Conservation (phyloP, 208 protist species). For the Zelonia costaricensis region DNA sequence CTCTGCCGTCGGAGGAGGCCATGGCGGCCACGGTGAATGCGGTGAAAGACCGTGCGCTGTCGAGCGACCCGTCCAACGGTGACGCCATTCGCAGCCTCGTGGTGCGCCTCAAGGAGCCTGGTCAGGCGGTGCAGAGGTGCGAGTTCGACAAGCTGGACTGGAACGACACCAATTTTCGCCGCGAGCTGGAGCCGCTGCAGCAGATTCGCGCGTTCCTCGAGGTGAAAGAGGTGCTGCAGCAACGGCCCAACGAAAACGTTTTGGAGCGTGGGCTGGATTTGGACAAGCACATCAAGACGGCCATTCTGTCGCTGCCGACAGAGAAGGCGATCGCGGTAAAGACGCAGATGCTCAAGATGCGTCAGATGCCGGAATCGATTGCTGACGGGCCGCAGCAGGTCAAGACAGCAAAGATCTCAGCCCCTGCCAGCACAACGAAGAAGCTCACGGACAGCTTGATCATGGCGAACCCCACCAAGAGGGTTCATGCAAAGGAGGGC, state of each 20-base stretch:
- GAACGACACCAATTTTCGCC: constrained; percentile 54
- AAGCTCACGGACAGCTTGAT: constrained; percentile 32
- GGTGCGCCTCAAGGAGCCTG: constrained; percentile 23
- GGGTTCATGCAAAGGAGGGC: constrained; percentile 13
- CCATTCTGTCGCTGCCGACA: constrained; percentile 37
- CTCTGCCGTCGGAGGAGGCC: constrained; percentile 35
- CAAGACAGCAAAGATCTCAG: constrained; percentile 24
- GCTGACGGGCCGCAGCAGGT: background rate
- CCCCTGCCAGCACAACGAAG: constrained; percentile 24
- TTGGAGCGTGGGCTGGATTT: background rate
- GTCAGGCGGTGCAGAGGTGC: constrained; percentile 22
- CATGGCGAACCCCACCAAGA: background rate
- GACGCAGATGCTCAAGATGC: constrained; percentile 24
- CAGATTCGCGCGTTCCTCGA: constrained; percentile 59
- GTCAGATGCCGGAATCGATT: constrained; percentile 4
- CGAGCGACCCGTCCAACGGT: constrained; percentile 27
- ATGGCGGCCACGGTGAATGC: constrained; percentile 29
- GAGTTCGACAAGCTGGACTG: constrained; percentile 53
- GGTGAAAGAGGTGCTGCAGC: constrained; percentile 41
- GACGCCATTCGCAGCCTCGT: constrained; percentile 44
- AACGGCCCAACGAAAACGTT: constrained; percentile 1
- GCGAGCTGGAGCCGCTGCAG: constrained; percentile 39
- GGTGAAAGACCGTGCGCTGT: constrained; percentile 14
- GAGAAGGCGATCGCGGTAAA: constrained; percentile 32
- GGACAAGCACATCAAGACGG: constrained; percentile 40